Percentiles rank a stretch among this genome's conserved stretches.
These are phyloP conservation scores for Zoysia matrella DNA, from an alignment of 202 grass and related monocot species.

Conservation along the genomic window DNA sequence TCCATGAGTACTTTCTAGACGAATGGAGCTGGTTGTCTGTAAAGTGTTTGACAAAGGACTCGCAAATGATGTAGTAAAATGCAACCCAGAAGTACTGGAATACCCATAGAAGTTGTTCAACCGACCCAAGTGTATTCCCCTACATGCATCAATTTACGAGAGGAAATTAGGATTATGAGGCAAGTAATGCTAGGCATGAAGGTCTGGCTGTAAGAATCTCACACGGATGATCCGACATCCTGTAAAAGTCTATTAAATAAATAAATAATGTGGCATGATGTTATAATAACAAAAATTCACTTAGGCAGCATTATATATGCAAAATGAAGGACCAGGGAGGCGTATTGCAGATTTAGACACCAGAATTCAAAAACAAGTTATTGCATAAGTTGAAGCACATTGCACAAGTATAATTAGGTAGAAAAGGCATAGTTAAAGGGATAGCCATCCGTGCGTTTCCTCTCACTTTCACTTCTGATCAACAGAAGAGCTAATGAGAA, in stretches of 20 bases:
- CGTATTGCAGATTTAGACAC: not conserved
- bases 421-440: not conserved
- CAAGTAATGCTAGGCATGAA: not conserved
- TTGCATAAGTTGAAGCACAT: not conserved
- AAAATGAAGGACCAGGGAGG: constrained; percentile 5
- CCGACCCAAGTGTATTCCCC: constrained; percentile 30
- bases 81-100: constrained; percentile 35
- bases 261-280: constrained; percentile 5
- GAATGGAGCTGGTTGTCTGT: constrained; percentile 26
- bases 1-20: constrained; percentile 35
- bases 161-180: constrained; percentile 20
- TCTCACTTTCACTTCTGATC: not conserved
- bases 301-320: not conserved
- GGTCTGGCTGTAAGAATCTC: not conserved
- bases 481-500: not conserved
- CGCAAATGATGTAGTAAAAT: constrained; percentile 7
- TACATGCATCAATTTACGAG: constrained; percentile 31
- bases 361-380: not conserved
- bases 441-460: not conserved
- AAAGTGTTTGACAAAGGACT: constrained; percentile 41
- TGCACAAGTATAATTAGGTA: not conserved
- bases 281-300: not conserved
- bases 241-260: not conserved
- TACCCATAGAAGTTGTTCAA: constrained; percentile 30
- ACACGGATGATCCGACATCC: not conserved